Percentiles rank a stretch among this genome's conserved stretches.
Evolutionary conservation across 2,329 filamentous ascomycete species (phyloP).

Genomic region (Clarireedia paspali): DNA sequence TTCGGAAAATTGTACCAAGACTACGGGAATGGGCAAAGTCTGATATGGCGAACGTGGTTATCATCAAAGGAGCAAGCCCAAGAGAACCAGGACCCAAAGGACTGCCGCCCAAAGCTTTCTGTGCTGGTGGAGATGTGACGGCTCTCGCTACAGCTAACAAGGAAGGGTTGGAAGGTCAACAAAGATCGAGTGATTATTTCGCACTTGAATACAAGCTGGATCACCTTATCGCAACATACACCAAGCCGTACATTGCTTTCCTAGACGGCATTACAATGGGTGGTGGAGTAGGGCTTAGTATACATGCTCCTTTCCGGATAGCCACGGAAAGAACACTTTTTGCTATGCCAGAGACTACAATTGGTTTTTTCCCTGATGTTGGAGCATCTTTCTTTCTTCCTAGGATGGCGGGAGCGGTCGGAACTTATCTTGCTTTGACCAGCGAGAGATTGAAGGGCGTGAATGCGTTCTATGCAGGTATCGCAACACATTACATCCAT

Average conservation of each 20-base stretch:
- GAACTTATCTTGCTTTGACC: constrained; percentile 89
- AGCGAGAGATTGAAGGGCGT: constrained; percentile 75
- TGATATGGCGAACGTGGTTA: constrained; percentile 82
- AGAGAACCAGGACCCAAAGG: no score
- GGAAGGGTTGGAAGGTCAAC: constrained; percentile 59
- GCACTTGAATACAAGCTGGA: constrained; percentile 92
- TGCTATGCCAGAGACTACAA: constrained; percentile 97
- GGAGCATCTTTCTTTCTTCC: constrained; percentile 95
- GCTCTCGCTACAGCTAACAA: constrained; percentile 69
- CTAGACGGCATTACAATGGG: constrained; percentile 99
- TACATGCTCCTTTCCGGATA: constrained; percentile 93
- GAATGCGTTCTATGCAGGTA: constrained; percentile 81
- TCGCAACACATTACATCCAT: constrained; percentile 95
- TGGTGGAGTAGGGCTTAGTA: constrained; percentile 85
- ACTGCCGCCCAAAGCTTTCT: constrained; percentile 57
- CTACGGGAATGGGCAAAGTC: constrained; percentile 93
- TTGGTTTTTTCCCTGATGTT: constrained; percentile 98
- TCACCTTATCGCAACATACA: constrained; percentile 88
- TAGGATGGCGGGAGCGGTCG: constrained; percentile 75
- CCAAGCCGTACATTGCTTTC: constrained; percentile 87
- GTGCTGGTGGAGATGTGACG: constrained; percentile 86
- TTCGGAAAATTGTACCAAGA: constrained; percentile 83
- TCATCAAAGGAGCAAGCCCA: constrained; percentile 83
- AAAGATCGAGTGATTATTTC: constrained; percentile 78
- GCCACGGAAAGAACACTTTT: constrained; percentile 94